Evolutionary conservation across 306 rosid species (phyloP).

Genomic region (Sesbania bispinosa): DNA sequence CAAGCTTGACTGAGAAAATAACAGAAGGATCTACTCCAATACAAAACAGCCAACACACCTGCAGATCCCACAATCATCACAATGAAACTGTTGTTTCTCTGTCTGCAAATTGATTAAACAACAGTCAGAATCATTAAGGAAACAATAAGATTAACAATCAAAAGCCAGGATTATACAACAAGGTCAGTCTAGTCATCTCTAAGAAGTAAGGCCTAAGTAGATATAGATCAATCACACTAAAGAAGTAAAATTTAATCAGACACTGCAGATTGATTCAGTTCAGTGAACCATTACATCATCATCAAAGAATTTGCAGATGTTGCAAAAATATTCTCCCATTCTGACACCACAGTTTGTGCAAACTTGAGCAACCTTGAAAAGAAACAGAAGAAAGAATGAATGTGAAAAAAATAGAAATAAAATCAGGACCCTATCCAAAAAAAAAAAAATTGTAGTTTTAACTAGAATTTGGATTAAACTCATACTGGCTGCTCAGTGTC

Average conservation of each 20-base stretch:
- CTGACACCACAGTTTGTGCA: constrained; percentile 86
- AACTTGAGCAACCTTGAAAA: constrained; percentile 59
- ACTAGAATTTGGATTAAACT: neutral
- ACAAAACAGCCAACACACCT: constrained; percentile 45
- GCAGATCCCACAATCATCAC: constrained; percentile 94
- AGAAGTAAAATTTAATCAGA: neutral
- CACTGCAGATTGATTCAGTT: neutral
- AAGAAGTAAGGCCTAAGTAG: neutral
- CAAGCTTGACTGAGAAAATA: neutral
- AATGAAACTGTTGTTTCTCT: constrained; percentile 70
- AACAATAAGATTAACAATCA: neutral
- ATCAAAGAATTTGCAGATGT: constrained; percentile 78
- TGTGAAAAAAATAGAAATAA: constrained; percentile 7
- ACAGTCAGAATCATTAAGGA: constrained; percentile 1
- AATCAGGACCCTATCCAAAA: neutral
- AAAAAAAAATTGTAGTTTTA: neutral
- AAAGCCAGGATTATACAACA: neutral
- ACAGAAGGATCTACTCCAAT: neutral
- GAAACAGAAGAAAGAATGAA: neutral
- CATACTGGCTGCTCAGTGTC: constrained; percentile 92
- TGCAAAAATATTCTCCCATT: constrained; percentile 91
- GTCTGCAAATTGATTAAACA: constrained; percentile 39
- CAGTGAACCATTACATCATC: constrained; percentile 60
- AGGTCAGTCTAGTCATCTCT: constrained; percentile 17
- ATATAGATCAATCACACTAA: constrained; percentile 17